Evolutionary conservation across 2,329 filamentous ascomycete species (phyloP).

Genomic region (Herpotrichia juniperi): DNA sequence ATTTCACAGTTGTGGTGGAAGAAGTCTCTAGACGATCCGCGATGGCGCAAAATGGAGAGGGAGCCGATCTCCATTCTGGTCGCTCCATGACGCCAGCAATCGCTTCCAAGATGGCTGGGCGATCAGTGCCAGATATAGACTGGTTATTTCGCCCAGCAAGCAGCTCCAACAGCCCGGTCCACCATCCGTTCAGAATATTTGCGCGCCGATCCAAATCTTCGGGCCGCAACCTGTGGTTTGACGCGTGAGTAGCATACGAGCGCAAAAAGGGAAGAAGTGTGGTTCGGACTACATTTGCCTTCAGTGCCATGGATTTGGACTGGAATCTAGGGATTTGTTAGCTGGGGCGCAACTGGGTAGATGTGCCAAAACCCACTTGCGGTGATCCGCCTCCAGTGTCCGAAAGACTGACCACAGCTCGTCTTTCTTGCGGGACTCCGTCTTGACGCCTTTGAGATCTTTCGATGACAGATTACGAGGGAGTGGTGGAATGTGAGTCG

Average conservation of each 20-base stretch:
- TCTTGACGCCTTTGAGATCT: slow-evolving; percentile 45
- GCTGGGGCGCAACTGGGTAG: background rate
- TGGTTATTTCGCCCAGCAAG: slow-evolving; percentile 77
- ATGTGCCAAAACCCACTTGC: slow-evolving; percentile 58
- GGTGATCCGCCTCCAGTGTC: slow-evolving; percentile 70
- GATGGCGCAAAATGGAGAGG: slow-evolving; percentile 69
- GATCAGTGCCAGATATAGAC: slow-evolving; percentile 81
- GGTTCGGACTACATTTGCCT: slow-evolving; percentile 75
- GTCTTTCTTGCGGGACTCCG: slow-evolving; percentile 64
- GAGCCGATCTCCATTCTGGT: slow-evolving; percentile 81
- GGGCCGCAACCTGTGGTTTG: slow-evolving; percentile 68
- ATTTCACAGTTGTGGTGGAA: slow-evolving; percentile 54
- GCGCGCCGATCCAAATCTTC: slow-evolving; percentile 84
- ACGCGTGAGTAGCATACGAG: slow-evolving; percentile 70
- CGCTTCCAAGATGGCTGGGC: slow-evolving; percentile 79
- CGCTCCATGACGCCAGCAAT: slow-evolving; percentile 84
- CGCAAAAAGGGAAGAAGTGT: slow-evolving; percentile 78
- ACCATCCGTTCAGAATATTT: slow-evolving; percentile 88
- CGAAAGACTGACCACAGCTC: slow-evolving; percentile 73
- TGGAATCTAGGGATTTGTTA: slow-evolving; percentile 61
- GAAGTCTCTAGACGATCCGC: slow-evolving; percentile 58
- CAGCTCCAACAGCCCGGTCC: slow-evolving; percentile 81
- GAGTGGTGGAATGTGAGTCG: slow-evolving; percentile 49
- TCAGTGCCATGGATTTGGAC: slow-evolving; percentile 73
- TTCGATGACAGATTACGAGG: slow-evolving; percentile 50